Base-by-base conservation (phyloP, 2,329 filamentous ascomycete genomes). In the Fusarium algeriense region DNA sequence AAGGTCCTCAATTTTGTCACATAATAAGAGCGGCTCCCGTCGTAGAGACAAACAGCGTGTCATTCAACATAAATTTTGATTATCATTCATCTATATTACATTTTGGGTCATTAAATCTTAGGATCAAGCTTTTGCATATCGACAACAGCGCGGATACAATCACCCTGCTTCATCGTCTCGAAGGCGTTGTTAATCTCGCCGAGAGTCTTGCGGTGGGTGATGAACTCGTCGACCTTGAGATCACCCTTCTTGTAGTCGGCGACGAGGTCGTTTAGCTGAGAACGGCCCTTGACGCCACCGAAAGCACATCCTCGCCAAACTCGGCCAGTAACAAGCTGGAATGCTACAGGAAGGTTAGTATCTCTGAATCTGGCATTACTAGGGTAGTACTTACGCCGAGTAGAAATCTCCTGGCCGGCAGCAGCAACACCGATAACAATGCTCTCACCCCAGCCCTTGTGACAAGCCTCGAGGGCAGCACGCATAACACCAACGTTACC, bases 191-290 rank as follows among this genome's bases (percentile, higher is more conserved):
- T 98, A 83, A 99, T 97, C 78, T 92, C 90, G 67, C 85, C 84
- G 46, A 99, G 86, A 7, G 87, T 88, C 85, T 97, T 93, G 76
- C 95, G 91, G 86, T 99, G 96, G 35, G 96, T 99, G 85, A 99
- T 98, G 86, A 98, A 98, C 86, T 99, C 96, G 81, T 98, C 95
- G 48, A 98, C 96, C 91, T 98, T 98, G 80, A 99, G 91, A 80
- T 92, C 89, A 76, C 95, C 95, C 57, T 88, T 88, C 82, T 97
- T 87, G 85, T 99, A 99, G 83, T 98, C 95, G 74, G 90, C 85
- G 28, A 99, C 94, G 43, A 99, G 90, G 64, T 88, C 91, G 50
- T 93, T 92, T 73, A 99, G 90, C 85, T 99, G 96, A 37, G 93
- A 91, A 79, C 96, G 95, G 76, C 96, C 96, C 88, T 98, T 99